Base-by-base conservation (phyloP, 2,329 filamentous ascomycete genomes). In the Xylariaceae sp. region DNA sequence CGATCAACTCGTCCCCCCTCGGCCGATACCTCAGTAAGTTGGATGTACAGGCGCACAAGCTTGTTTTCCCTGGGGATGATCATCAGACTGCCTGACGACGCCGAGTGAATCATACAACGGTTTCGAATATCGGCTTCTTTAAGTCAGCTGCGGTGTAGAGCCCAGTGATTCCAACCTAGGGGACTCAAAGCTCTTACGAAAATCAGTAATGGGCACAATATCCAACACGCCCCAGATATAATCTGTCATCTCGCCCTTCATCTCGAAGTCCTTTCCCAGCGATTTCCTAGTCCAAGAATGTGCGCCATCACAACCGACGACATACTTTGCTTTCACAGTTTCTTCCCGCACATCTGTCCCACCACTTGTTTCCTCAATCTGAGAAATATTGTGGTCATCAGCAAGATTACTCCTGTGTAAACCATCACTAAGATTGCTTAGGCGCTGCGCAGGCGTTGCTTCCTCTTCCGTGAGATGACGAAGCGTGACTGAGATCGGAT, bases 261-360 rank as follows among this genome's bases (percentile, higher is more conserved):
- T 71, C 31, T 77, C 71, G 31, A 82, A 77, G 10, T 66, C 66
- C 14, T 63, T 58, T 0, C 80, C 79, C 1, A 88, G 69, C 49
- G 81, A 74, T 48, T 76, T 74, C 38, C 86, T 71, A 0, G 81
- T 82, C 82, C 84, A 88, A 50, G 78, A 83, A 60, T 86, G 83
- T 0, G 86, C 86, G 0, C 86, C 86, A 56, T 89, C 86, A 42
- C 81, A 84, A 0, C 86, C 86, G 4, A 90, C 74, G 31, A 89
- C 73, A 55, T 86, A 89, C 62, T 84, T 84, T 6, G 79, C 76
- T 38, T 71, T 76, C 2, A 86, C 69, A 0, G 67, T 63, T 58
- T 81, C 77, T 45, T 66, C 63, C 60, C 57, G 55, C 60, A 69
- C 65, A 13, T 63, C 74, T 51, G 66, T 72, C 36, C 63, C 63